Evolutionary conservation across 228 moss, liverwort and hornwort genomes (phyloP), one percentile per base, ranked within the genome.

Genomic region (Sphagnum fallax): DNA sequence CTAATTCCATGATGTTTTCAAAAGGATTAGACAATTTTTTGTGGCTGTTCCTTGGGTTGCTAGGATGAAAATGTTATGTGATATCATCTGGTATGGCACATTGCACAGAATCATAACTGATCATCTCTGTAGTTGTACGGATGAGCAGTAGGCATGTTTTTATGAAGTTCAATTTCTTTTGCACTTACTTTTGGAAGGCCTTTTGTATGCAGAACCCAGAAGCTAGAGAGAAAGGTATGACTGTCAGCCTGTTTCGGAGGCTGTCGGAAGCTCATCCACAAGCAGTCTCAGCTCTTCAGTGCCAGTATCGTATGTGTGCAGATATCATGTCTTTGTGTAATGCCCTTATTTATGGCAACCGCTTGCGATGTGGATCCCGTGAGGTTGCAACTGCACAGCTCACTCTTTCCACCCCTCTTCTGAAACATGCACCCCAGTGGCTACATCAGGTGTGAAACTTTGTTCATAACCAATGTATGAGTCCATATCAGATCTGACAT

Each of bases 221-320:
- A 62, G 82, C 85, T 16, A 74, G 70, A 68, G 82, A 85, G 10
- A 69, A 82, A 50, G 85, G 85, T 51, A 85, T 85, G 85, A 70
- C 72, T 16, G 53, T 79, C 50, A 85, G 85, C 74, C 82, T 85
- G 9, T 78, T 85, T 72, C 78, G 77, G 12, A 53, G 79, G 64
- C 68, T 85, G 4, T 81, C 74, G 50, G 85, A 85, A 65, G 77
- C 68, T 11, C 79, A 85, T 65, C 85, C 85, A 65, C 85, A 82
- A 70, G 79, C 76, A 12, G 68, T 71, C 8, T 77, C 74, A 49
- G 82, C 76, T 74, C 85, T 85, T 67, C 76, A 82, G 63, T 65
- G 72, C 70, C 85, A 85, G 85, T 85, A 85, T 76, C 85, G 85
- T 53, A 85, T 85, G 85, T 85, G 82, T 74, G 71, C 81, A 77